Evolutionary conservation across 192 early-diverging fungal species (phyloP), one percentile per base, ranked within the genome.

Genomic region (Paraglomus occultum): DNA sequence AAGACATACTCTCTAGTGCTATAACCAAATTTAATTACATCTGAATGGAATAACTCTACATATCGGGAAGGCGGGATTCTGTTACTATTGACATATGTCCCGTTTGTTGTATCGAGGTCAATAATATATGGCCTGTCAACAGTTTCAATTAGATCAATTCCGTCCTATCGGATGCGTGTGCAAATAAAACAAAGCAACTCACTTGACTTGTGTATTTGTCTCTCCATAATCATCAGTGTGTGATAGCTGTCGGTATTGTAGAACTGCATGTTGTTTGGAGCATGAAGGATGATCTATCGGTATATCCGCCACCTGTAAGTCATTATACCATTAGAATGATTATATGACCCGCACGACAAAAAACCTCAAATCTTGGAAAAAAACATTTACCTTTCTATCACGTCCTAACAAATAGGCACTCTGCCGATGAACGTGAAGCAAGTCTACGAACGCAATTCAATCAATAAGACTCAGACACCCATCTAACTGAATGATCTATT

Each of bases 211-310:
- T 20, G 77, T 72, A 1, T 67, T 74, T 1, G 74, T 39, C 38
- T 86, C 75, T 1, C 85, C 84, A 40, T 74, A 17, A 4, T 79
- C 60, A 54, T 88, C 76, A 0, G 70, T 85, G 9, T 84, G 75
- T 11, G 73, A 78, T 5, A 90, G 74, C 53, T 85, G 88, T 51
- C 94, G 87, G 75, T 84, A 96, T 74, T 98, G 96, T 40, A 98
- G 72, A 1, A 91, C 96, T 3, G 95, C 93, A 71, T 98, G 96
- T 76, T 98, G 96, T 65, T 90, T 91, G 5, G 94, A 95, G 72
- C 92, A 94, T 5, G 94, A 95, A 14, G 93, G 95, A 67, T 98
- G 96, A 78, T 98, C 96, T 5, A 92, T 85, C 1, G 96, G 95
- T 43, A 98, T 88, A 80, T 98, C 96, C 4, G 89, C 92, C 31